Percentiles rank a stretch among this genome's conserved stretches.
Evolutionary conservation across 2,329 filamentous ascomycete species (phyloP).

Genomic region (Blastomyces silverae): DNA sequence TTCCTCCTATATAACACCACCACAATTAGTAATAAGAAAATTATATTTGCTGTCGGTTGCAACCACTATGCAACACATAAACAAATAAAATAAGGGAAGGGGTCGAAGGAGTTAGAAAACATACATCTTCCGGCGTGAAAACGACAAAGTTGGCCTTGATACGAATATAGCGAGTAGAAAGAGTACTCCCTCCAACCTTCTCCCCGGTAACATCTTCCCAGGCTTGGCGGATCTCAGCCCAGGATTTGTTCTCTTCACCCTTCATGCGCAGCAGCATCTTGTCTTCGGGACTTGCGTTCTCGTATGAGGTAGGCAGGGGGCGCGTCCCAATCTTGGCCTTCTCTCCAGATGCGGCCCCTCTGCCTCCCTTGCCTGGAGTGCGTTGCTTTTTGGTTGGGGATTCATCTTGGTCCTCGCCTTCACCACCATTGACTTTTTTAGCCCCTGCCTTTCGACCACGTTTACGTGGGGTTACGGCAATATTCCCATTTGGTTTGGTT

Average conservation of each 20-base stretch:
- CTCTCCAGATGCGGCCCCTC: background rate
- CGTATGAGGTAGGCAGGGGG: constrained; percentile 25
- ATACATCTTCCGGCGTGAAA: constrained; percentile 34
- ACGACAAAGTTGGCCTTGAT: constrained; percentile 38
- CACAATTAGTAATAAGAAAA: background rate
- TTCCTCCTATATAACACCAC: constrained; percentile 23
- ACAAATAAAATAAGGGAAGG: background rate
- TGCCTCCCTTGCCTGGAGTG: constrained; percentile 12
- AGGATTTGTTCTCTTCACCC: constrained; percentile 25
- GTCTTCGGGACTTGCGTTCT: constrained; percentile 23
- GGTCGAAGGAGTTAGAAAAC: constrained; percentile 14
- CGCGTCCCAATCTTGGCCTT: constrained; percentile 18
- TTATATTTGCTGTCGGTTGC: background rate
- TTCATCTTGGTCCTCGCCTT: constrained; percentile 8
- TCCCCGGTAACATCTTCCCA: constrained; percentile 30
- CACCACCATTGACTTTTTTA: constrained; percentile 4
- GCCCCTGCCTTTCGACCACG: constrained; percentile 22
- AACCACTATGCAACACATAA: background rate
- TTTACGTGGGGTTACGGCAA: constrained; percentile 23
- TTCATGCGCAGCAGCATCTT: constrained; percentile 28
- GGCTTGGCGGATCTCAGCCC: constrained; percentile 26
- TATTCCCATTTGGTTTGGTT: constrained; percentile 8
- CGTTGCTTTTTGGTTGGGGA: constrained; percentile 17
- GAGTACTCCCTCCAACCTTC: constrained; percentile 30
- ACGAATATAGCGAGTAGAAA: constrained; percentile 36